These are phyloP conservation scores for Malassezia arunalokei DNA, from an alignment of 1,284 basidiomycete species.

Conservation along the genomic window DNA sequence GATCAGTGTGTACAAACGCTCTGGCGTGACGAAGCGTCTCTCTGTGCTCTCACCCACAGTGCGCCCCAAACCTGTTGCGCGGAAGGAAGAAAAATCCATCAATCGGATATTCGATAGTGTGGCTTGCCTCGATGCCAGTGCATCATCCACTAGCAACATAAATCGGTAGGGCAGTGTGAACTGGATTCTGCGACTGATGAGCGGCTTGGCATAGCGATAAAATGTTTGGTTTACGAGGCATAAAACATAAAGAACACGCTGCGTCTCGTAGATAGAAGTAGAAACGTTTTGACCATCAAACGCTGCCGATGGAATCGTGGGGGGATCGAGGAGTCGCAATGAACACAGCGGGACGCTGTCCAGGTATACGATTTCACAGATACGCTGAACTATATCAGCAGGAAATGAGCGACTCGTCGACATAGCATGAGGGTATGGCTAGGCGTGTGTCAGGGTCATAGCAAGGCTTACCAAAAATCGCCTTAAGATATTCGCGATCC, in stretches of 20 bases:
- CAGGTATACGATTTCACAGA: constrained; percentile 32
- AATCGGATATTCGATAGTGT: constrained; percentile 23
- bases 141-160: constrained; percentile 23
- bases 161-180: constrained; percentile 42
- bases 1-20: constrained; percentile 53
- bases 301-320: constrained; percentile 35
- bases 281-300: constrained; percentile 32
- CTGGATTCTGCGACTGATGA: constrained; percentile 39
- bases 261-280: constrained; percentile 28
- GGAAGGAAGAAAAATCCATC: constrained; percentile 69
- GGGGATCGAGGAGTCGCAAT: constrained; percentile 37
- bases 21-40: constrained; percentile 81
- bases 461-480: too few relatives aligned
- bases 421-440: neutral
- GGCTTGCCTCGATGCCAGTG: neutral
- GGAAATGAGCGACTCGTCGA: neutral
- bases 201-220: constrained; percentile 33
- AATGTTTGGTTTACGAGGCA: constrained; percentile 39
- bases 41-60: constrained; percentile 78
- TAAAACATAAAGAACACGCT: constrained; percentile 32
- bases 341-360: constrained; percentile 34
- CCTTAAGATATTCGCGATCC: too few relatives aligned
- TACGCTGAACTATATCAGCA: constrained; percentile 31
- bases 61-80: constrained; percentile 83
- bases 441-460: too few relatives aligned